Percentiles rank a stretch among this genome's conserved stretches.
Evolutionary conservation across 306 rosid species (phyloP).

Genomic region (Malus sieversii): DNA sequence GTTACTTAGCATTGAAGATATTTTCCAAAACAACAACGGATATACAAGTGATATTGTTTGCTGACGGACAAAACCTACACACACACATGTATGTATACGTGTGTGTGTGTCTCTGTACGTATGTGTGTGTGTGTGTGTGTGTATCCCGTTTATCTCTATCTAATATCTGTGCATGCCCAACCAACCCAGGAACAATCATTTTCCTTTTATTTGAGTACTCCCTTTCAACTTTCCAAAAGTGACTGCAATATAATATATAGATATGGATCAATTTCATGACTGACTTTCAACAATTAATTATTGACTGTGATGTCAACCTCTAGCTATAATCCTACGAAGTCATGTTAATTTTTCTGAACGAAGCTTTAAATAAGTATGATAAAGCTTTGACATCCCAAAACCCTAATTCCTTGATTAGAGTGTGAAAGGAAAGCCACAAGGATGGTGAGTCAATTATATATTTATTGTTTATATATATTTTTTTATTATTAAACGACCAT

Average conservation of each 20-base stretch:
- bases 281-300: not conserved
- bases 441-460: not conserved
- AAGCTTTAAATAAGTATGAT: not conserved
- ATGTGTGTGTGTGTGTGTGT: too few species aligned
- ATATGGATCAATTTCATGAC: not conserved
- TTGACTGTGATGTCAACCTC: not conserved
- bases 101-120: too few species aligned
- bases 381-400: not conserved
- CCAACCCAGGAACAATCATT: not conserved
- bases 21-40: not conserved
- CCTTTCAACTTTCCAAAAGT: not conserved
- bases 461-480: too few species aligned
- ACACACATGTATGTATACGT: not conserved
- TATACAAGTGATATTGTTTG: not conserved
- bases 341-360: not conserved
- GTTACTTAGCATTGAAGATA: too few species aligned
- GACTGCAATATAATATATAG: too few species aligned
- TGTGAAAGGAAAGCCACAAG: not conserved
- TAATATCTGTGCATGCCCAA: not conserved
- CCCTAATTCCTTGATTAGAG: not conserved
- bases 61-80: not conserved
- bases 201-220: not conserved
- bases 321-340: not conserved
- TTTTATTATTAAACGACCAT: not conserved
- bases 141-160: not conserved